Conservation (phyloP, 768 basidiomycete species). For the Agrocybe praecox region DNA sequence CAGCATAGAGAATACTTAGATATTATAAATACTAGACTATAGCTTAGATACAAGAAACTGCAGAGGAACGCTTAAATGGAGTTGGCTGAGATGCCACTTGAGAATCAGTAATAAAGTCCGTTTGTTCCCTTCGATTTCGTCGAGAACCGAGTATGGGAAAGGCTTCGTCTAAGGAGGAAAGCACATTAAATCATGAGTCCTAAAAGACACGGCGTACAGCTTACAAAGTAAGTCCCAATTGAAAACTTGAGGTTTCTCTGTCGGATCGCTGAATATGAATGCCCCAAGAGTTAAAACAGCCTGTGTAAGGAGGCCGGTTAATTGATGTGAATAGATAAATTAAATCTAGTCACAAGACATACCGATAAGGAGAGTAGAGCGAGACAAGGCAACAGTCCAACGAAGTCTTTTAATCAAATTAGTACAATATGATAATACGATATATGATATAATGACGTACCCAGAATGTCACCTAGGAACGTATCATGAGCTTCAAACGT, state of each 20-base stretch:
- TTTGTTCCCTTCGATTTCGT: not conserved
- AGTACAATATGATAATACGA: not conserved
- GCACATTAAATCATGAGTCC: not conserved
- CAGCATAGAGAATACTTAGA: too few species aligned
- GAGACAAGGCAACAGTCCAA: constrained; percentile 23
- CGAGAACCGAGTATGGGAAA: not conserved
- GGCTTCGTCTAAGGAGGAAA: not conserved
- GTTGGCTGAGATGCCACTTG: too few species aligned
- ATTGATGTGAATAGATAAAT: too few species aligned
- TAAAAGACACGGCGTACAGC: not conserved
- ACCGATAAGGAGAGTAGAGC: constrained; percentile 24
- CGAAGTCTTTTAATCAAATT: constrained; percentile 16
- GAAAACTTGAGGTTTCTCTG: constrained; percentile 14
- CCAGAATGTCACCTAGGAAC: constrained; percentile 18
- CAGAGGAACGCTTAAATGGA: too few species aligned
- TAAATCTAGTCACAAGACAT: not conserved
- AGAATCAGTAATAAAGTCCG: not conserved
- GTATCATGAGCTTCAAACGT: too few species aligned
- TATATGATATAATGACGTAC: not conserved
- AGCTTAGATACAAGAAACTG: too few species aligned
- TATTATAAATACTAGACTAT: too few species aligned
- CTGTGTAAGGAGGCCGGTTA: constrained; percentile 4
- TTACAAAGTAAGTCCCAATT: constrained; percentile 20
- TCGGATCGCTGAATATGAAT: constrained; percentile 23
- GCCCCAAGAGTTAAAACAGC: constrained; percentile 22